Base-by-base conservation (phyloP, 495 filamentous ascomycete genomes). In the Aspergillus saccharolyticus region DNA sequence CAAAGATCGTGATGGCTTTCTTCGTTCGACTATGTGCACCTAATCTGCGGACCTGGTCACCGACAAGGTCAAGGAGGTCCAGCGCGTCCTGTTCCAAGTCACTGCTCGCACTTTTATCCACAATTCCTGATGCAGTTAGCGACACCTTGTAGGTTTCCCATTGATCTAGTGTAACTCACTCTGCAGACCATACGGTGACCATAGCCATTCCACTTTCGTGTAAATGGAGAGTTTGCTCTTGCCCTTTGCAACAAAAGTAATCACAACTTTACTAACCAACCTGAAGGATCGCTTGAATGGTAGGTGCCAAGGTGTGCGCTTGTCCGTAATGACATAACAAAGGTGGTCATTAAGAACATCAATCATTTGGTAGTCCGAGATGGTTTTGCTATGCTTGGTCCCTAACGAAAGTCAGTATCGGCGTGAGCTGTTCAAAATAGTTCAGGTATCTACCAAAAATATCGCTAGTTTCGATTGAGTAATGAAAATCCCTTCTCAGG, bases 311-410 rank as follows among this genome's bases (percentile, higher is more conserved):
- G 93, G 91, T 0, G 84, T 88, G 64, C 90, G 90, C 58, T 84
- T 84, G 67, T 97, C 89, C 15, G 89, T 91, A 47, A 97, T 81
- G 42, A 96, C 90, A 70, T 98, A 98, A 69, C 91, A 96, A 45
- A 97, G 80, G 67, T 97, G 93, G 60, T 97, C 95, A 70, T 92
- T 96, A 63, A 89, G 83, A 19, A 96, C 80, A 54, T 98, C 94
- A 55, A 98, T 90, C 58, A 87, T 84, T 67, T 98, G 94, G 61
- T 88, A 84, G 71, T 97, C 94, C 3, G 81, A 79, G 39, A 96
- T 83, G 9, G 52, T 60, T 17, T 84, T 81, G 58, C 78, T 78
- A 49, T 80, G 73, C 53, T 78, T 79, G 14, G 63, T 71, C 45
- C 77, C 78, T 79, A 57, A 25, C 43, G n/a, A 21, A 30, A 54